Evolutionary conservation across 441 rosid genomes (phyloP).

Genomic region (Eutrema salsugineum): DNA sequence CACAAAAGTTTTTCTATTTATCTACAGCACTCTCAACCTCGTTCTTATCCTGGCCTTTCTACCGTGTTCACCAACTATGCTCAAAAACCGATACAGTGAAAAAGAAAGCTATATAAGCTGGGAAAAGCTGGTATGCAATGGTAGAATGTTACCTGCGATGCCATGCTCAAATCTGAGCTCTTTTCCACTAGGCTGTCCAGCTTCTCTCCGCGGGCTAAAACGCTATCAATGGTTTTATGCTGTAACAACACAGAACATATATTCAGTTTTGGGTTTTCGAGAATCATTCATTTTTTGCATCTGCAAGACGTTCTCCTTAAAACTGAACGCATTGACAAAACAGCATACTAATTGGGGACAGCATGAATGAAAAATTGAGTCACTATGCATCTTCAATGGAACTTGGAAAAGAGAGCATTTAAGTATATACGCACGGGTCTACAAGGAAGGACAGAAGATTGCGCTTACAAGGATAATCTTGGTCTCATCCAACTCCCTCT

Average conservation of each 20-base stretch:
- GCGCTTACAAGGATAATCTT: conserved; percentile 91
- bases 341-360: neutral
- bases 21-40: neutral
- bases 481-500: conserved; percentile 96
- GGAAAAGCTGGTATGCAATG: neutral
- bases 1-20: neutral
- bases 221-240: conserved; percentile 97
- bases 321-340: neutral
- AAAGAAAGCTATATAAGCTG: neutral
- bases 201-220: conserved; percentile 87
- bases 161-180: conserved; percentile 95
- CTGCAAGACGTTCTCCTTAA: neutral
- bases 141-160: conserved; percentile 76
- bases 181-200: conserved; percentile 82
- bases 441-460: neutral
- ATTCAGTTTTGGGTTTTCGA: neutral
- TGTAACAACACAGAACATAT: conserved; percentile 30
- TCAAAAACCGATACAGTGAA: neutral
- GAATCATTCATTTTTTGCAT: neutral
- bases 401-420: neutral
- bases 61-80: neutral
- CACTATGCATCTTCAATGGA: neutral
- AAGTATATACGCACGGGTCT: neutral
- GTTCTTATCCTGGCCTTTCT: neutral
- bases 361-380: neutral